Base-by-base conservation (phyloP, 2,329 filamentous ascomycete species). In the Moelleriella libera region DNA sequence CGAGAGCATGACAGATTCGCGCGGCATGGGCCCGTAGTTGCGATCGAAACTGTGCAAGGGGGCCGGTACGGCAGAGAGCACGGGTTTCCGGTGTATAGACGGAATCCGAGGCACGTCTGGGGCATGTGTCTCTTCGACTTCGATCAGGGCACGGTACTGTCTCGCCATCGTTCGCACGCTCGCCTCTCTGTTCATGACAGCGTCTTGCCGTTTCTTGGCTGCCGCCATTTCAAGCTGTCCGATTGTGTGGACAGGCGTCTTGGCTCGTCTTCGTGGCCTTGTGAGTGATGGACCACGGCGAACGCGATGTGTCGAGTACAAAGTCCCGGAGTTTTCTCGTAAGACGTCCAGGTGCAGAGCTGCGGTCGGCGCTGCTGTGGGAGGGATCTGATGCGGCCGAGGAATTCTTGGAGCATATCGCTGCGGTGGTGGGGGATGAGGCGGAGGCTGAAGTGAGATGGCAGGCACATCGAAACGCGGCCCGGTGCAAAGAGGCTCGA, bases 141-240 rank as follows among this genome's bases (percentile, higher is more conserved):
- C 34, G 34, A 39, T n/a, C 2, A 76, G 53, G 2, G 68, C 67
- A 14, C 64, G 63, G 50, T 76, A 76, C 47, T 75, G 70, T 42
- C 74, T 69, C 28, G 72, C 73, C 34, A 76, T 70, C 40, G 64
- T 58, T 47, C 75, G 71, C 34, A 69, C 67, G 52, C 66, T 72
- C 1, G 65, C 63, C 1, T 60, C 63, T 52, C 66, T 65, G 34
- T 58, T 58, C 4, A 58, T 50, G 3, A 41, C 40, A 14, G 53
- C 54, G 4, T 54, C 51, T 44, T 45, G 43, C 31, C 43, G 39
- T 6, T 58, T 53, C 44, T 55, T 9, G 10, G 40, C 49, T 11
- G 54, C 49, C 6, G 59, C 54, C 41, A 50, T 59, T 49, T 76
- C 73, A 2, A 73, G 61, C 53, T 76, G 72, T 11, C 71, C 71